Base-by-base conservation (phyloP, 306 rosid genomes). In the Chamaecrista fasciculata region DNA sequence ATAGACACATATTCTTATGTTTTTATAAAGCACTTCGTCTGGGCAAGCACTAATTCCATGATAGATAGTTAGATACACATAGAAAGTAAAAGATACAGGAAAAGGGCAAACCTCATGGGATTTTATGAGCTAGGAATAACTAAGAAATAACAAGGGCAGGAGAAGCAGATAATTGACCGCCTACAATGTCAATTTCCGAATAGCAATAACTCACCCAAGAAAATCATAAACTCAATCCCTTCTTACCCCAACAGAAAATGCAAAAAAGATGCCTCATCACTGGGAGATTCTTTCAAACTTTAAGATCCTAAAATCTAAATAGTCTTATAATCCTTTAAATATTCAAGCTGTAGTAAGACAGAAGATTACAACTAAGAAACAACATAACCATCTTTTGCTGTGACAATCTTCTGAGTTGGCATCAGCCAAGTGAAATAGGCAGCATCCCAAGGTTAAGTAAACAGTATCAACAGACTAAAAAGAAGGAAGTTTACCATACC, bases 401-500 rank as follows among this genome's bases (percentile, higher is more conserved):
- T 31, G 61, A 39, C 72, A 40, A 40, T 69, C 48, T 15, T 69
- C 69, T 46, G 33, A 63, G 29, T 52, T 46, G 59, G 43, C 31
- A 48, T 39, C 37, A 25, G 23, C 48, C 52, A 50, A 62, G 28
- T 47, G 8, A 43, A 63, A 49, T 36, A 44, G 24, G 14, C 2
- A 11, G 58, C 49, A 73, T 28, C 53, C 26, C 23, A 39, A 70
- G 66, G 20, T 65, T 59, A 67, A 61, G 34, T 20, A 76, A 37
- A 75, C 44, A 25, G 31, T 11, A 76, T 36, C 48, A 47, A 62
- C 33, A 76, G 23, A 46, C n/a, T 15, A 72, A 40, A 50, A 61
- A 44, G 3, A 60, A 42, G 24, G 42, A 62, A 52, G 55, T 36
- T 44, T 73, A 69, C 34, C 37, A 65, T 85, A 91, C 99, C 90